Base-by-base conservation (phyloP, 179 eudicot genomes). In the Silene vulgaris region DNA sequence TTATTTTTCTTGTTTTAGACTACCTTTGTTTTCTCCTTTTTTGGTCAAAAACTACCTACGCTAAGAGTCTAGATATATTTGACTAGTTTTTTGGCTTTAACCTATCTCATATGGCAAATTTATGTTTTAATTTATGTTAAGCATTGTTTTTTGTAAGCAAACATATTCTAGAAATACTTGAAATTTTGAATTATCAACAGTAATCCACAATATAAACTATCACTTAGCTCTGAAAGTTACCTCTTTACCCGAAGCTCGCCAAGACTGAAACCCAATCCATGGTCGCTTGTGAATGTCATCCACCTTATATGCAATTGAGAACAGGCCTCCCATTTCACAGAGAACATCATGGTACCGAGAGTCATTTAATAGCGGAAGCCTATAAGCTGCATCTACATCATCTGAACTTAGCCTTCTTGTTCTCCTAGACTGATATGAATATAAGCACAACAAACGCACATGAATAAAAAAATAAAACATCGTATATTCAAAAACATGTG, bases 191-290 rank as follows among this genome's bases (percentile, higher is more conserved):
- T 32, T 68, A 48, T 66, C 28, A 52, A 73, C 50, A 30, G 21
- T 14, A 60, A 59, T 23, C 50, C 65, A 20, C 32, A 60, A 48
- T 14, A 57, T 26, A 29, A 2, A 73, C 19, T 6, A 48, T 37
- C 65, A 20, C 30, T 61, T 12, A 61, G n/a, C 32, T 20, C 5
- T 2, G 17, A 68, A 65, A 56, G 66, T 29, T 83, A 91, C 98
- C 94, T 85, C 89, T 86, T 88, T 89, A 71, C 94, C 93, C 73
- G 91, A 81, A 80, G 98, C 93, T 79, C 85, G 91, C 98, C 98
- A 94, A 69, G 98, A 91, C 79, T 94, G 98, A 78, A 90, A 94
- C 61, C 98, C 98, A 62, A 94, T 92, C 98, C 98, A 94, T 3
- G 96, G 96, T 72, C 91, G 83, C 79, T 83, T 91, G 78, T 94